Evolutionary conservation across 768 basidiomycete species (phyloP), one percentile per base, ranked within the genome.

Genomic region (Mycena olivaceomarginata): DNA sequence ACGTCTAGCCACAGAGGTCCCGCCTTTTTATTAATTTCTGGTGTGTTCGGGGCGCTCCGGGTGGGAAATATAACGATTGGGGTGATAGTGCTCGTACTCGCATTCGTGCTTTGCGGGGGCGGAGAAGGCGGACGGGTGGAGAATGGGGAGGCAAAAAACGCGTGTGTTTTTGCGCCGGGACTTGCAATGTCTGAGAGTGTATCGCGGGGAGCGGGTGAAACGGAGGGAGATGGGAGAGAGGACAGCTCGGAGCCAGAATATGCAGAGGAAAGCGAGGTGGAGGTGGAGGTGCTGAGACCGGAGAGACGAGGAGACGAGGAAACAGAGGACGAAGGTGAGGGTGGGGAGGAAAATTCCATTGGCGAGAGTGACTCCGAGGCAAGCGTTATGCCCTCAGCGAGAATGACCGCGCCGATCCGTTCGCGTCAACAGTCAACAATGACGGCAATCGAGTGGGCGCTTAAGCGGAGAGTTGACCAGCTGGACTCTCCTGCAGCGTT

Each of bases 111-210:
- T 0, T 83, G 82, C 5, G 83, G 62, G 39, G 46, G 84, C 8
- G 86, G 85, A 16, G 87, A 84, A 10, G 87, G 86, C 0, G 88
- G 85, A 12, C 83, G 82, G 0, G 87, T 86, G 18, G 87, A 83
- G 82, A 90, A 88, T 8, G 89, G 84, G 65, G 88, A 86, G 48
- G 88, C 84, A 82, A 90, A 88, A 82, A 90, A 90, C 12, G 89
- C 88, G 79, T 88, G 83, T 12, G 90, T 92, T 84, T 90, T 91
- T 56, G 86, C 69, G 25, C 78, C 78, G n/a, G 78, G 78, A 22
- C 65, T 77, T 46, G 41, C 39, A 56, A 74, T 67, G 22, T 79
- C 78, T n/a, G 78, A 74, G 13, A 72, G 65, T 37, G 45, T 59
- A 1, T 79, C 78, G 57, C 75, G 75, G 41, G 75, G 78, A 2